Conservation (phyloP, 805 yeast genomes). For the Scheffersomyces stipitis region DNA sequence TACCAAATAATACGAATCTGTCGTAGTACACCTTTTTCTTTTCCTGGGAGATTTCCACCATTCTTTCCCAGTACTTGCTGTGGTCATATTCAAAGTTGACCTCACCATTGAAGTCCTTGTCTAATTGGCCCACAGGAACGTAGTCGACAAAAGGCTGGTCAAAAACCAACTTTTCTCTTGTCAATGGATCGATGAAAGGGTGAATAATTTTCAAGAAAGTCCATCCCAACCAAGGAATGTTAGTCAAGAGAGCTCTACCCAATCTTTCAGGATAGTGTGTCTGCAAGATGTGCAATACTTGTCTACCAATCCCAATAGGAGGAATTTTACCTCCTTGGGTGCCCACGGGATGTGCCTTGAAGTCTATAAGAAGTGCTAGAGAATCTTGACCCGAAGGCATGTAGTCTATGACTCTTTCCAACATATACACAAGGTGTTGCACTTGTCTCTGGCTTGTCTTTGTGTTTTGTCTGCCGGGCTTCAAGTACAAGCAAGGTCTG, state of each 20-base stretch:
- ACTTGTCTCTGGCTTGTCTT: constrained; percentile 52
- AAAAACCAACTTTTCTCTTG: constrained; percentile 89
- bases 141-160: constrained; percentile 85
- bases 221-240: constrained; percentile 94
- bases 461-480: constrained; percentile 57
- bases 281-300: constrained; percentile 89
- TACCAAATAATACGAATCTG: constrained; percentile 73
- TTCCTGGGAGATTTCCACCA: constrained; percentile 58
- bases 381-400: constrained; percentile 63
- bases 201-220: constrained; percentile 86
- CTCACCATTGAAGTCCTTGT: constrained; percentile 78
- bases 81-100: constrained; percentile 85
- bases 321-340: constrained; percentile 72
- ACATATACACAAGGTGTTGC: constrained; percentile 56
- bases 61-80: constrained; percentile 71
- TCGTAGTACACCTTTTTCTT: constrained; percentile 64
- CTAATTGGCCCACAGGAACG: constrained; percentile 80
- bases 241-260: constrained; percentile 88
- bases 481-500: constrained; percentile 52
- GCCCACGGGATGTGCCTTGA: constrained; percentile 44
- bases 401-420: constrained; percentile 50
- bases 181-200: constrained; percentile 95
- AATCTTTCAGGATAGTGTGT: constrained; percentile 97
- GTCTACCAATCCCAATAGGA: constrained; percentile 85
- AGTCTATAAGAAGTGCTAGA: constrained; percentile 54